These are phyloP conservation scores for Trichoderma cornu-damae DNA, from an alignment of 2,329 filamentous ascomycete genomes.

Conservation along the genomic window DNA sequence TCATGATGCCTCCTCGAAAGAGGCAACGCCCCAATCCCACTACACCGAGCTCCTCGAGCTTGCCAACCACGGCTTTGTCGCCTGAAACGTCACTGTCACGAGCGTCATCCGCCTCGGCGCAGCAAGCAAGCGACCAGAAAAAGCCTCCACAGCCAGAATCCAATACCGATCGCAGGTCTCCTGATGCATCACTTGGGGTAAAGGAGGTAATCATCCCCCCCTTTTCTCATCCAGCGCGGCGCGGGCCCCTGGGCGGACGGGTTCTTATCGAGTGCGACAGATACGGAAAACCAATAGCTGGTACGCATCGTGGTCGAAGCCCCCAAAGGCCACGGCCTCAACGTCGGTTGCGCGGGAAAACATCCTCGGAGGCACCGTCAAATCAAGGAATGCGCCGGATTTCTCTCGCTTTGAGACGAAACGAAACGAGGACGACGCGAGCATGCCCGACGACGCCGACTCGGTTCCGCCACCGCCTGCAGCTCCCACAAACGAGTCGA, in stretches of 20 bases:
- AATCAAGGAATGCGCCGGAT: constrained; percentile 43
- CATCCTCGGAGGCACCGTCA: constrained; percentile 53
- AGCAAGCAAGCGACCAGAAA: constrained; percentile 7
- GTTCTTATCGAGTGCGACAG: constrained; percentile 29
- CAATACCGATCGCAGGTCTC: constrained; percentile 12
- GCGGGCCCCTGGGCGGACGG: neutral
- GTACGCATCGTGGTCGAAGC: constrained; percentile 58
- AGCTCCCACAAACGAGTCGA: constrained; percentile 21
- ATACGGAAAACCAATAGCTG: constrained; percentile 52
- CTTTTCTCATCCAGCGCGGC: neutral
- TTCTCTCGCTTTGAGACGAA: constrained; percentile 47
- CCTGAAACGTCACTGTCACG: constrained; percentile 21
- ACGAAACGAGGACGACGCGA: constrained; percentile 33
- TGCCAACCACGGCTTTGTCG: constrained; percentile 22
- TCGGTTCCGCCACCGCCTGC: constrained; percentile 7
- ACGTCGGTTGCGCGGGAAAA: constrained; percentile 57
- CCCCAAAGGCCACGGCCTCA: constrained; percentile 53
- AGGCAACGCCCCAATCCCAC: constrained; percentile 30
- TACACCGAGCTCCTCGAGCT: constrained; percentile 21
- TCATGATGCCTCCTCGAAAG: constrained; percentile 34
- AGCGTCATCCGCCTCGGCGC: constrained; percentile 16
- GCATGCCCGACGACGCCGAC: constrained; percentile 23
- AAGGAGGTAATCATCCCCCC: constrained; percentile 5
- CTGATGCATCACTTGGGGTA: constrained; percentile 3
- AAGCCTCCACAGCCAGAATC: constrained; percentile 9